These are phyloP conservation scores for Sugiyamaella marilandica DNA, from an alignment of 805 yeast genomes.

Conservation along the genomic window DNA sequence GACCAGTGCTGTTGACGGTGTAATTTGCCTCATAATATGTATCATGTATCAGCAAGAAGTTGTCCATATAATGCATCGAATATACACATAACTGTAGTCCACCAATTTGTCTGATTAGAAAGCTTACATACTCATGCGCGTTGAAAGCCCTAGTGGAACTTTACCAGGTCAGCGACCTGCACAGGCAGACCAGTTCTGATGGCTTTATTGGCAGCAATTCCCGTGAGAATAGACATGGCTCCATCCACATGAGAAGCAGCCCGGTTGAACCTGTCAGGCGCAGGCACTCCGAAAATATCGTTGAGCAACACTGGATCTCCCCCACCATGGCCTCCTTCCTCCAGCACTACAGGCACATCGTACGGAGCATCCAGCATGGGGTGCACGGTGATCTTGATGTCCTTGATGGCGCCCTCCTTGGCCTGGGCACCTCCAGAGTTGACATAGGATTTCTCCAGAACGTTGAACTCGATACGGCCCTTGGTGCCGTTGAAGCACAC, in stretches of 20 bases:
- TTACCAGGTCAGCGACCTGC: slow-evolving; percentile 9
- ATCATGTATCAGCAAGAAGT: too few species aligned
- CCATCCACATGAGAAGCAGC: slow-evolving; percentile 17
- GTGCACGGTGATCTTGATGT: slow-evolving; percentile 9
- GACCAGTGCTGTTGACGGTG: too few species aligned
- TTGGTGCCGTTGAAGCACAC: slow-evolving; percentile 15
- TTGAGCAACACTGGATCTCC: slow-evolving; percentile 15
- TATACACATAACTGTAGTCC: too few species aligned
- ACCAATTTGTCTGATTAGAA: too few species aligned
- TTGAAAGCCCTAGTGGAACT: neutral
- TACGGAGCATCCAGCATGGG: slow-evolving; percentile 14
- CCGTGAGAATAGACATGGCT: slow-evolving; percentile 16
- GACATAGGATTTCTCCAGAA: slow-evolving; percentile 15
- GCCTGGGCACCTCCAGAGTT: slow-evolving; percentile 16
- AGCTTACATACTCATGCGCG: too few species aligned
- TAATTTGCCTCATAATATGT: too few species aligned
- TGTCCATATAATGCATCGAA: too few species aligned
- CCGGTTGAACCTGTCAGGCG: slow-evolving; percentile 12
- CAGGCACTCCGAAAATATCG: slow-evolving; percentile 15
- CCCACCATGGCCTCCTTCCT: slow-evolving; percentile 16
- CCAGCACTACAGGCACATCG: slow-evolving; percentile 7
- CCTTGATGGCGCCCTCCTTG: slow-evolving; percentile 13
- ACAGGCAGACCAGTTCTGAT: slow-evolving; percentile 16
- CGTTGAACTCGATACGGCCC: slow-evolving; percentile 13
- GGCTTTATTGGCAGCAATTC: slow-evolving; percentile 15